Base-by-base conservation (phyloP, 805 yeast genomes). In the Phaffomyces thermotolerans region DNA sequence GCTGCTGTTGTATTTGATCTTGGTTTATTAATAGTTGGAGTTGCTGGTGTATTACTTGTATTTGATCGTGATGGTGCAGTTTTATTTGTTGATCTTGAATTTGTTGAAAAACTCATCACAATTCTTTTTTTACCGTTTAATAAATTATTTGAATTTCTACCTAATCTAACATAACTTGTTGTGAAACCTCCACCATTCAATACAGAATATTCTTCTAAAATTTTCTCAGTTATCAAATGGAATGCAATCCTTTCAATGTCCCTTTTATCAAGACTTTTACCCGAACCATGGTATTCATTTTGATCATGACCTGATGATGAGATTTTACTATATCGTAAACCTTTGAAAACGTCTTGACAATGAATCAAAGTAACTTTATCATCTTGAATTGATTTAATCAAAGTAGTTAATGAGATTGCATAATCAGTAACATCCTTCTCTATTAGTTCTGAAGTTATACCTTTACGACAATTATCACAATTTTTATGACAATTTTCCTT, bases 211-310 rank as follows among this genome's bases (percentile, higher is more conserved):
- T 90, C 97, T 45, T 71, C 72, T 31, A 93, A 60, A 13, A 80
- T 72, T 22, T 77, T 75, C 44, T 79, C 78, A 10, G 84, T 75
- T 24, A 87, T 72, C 46, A 93, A 64, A 51, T 82, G 82, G 59
- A 87, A 89, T 49, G 90, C 84, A 7, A 93, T 76, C 48, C 98
- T 69, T 61, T 90, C 96, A 27, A 86, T 71, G 31, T 82, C 87
- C 3, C 79, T 75, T 49, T 79, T 79, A n/a, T 76, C 75, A 51
- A 81, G 57, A 8, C 64, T 68, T 52, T 72, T 76, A 5, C 96
- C 96, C 24, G 65, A 64, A 2, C 96, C 96, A 58, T 84, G 89
- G 37, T 64, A 73, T n/a, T 72, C 71, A 36, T 71, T 69, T 17
- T 53, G 53, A 53, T 83, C 78, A 54, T 83, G 86, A 0, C 89